A percentile compares a stretch with the other conserved stretches of the same genome.
Conservation (phyloP, 768 basidiomycete species). For the Rhodotorula toruloides region DNA sequence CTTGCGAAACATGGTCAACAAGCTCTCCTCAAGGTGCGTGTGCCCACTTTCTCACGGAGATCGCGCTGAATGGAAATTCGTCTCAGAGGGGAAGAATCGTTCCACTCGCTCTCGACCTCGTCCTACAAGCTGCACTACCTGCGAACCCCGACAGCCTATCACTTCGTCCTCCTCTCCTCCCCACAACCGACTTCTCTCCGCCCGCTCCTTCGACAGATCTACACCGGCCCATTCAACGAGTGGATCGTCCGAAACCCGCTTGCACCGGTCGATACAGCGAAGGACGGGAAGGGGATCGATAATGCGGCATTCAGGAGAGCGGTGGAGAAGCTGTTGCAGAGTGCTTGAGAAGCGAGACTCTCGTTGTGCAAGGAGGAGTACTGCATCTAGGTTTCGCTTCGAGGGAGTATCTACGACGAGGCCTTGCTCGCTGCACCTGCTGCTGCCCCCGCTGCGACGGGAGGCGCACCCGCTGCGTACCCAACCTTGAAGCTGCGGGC, state of each 20-base stretch:
- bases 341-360: too few species aligned
- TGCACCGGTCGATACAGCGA: slow-evolving; percentile 62
- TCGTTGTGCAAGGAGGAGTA: too few species aligned
- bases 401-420: neutral
- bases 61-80: too few species aligned
- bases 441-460: neutral
- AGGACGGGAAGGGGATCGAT: slow-evolving; percentile 73
- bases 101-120: slow-evolving; percentile 83
- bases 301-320: slow-evolving; percentile 84
- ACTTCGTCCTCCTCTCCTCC: slow-evolving; percentile 85
- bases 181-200: slow-evolving; percentile 51
- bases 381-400: neutral
- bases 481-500: slow-evolving; percentile 34
- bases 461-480: neutral
- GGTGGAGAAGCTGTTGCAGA: slow-evolving; percentile 68
- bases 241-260: slow-evolving; percentile 91
- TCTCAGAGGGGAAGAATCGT: slow-evolving; percentile 73
- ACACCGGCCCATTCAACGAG: slow-evolving; percentile 88
- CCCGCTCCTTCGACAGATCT: slow-evolving; percentile 76
- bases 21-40: slow-evolving; percentile 72
- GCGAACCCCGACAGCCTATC: slow-evolving; percentile 86
- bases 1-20: slow-evolving; percentile 88
- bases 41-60: neutral
- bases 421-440: neutral
- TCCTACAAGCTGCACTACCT: slow-evolving; percentile 88